phyloP scores from a whole-genome alignment of 805 yeast genomes.

The Kodamaea kakaduensis region DNA sequence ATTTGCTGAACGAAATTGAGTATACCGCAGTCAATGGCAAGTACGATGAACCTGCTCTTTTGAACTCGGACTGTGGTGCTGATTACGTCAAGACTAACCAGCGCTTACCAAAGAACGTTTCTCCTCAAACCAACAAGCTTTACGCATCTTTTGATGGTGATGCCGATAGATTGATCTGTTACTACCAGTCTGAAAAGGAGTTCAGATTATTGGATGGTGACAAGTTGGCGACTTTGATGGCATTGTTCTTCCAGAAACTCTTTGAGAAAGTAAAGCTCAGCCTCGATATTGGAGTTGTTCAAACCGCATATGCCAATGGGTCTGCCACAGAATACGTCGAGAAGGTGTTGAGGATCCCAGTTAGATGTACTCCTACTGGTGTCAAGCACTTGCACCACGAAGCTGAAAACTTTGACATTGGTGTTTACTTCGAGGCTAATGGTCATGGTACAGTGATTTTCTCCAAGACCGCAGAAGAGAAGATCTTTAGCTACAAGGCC shows the following conservation, averaged over 20 bases:
- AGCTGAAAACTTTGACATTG: conserved; percentile 78
- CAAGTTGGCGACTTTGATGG: conserved; percentile 82
- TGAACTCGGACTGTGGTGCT: conserved; percentile 88
- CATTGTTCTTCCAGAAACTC: conserved; percentile 56
- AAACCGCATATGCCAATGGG: conserved; percentile 98
- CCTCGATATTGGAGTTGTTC: conserved; percentile 74
- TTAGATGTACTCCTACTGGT: conserved; percentile 88
- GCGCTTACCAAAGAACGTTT: conserved; percentile 60
- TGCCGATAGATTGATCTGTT: conserved; percentile 91
- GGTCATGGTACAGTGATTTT: conserved; percentile 98
- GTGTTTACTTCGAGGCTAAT: conserved; percentile 95
- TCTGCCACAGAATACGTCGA: conserved; percentile 72
- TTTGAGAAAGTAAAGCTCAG: conserved; percentile 44
- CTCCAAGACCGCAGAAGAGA: conserved; percentile 45
- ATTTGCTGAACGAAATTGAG: conserved; percentile 39
- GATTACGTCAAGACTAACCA: conserved; percentile 93
- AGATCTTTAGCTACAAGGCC: conserved; percentile 32
- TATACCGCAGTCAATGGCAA: conserved; percentile 50
- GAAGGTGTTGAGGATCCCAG: conserved; percentile 64
- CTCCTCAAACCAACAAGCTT: conserved; percentile 43
- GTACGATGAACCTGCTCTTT: conserved; percentile 47
- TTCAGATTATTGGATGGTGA: conserved; percentile 85
- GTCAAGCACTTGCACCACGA: conserved; percentile 96
- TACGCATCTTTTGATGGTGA: conserved; percentile 94
- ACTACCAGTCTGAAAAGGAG: conserved; percentile 39